Conservation (phyloP, 2,329 filamentous ascomycete species). For the Fusarium sp. region DNA sequence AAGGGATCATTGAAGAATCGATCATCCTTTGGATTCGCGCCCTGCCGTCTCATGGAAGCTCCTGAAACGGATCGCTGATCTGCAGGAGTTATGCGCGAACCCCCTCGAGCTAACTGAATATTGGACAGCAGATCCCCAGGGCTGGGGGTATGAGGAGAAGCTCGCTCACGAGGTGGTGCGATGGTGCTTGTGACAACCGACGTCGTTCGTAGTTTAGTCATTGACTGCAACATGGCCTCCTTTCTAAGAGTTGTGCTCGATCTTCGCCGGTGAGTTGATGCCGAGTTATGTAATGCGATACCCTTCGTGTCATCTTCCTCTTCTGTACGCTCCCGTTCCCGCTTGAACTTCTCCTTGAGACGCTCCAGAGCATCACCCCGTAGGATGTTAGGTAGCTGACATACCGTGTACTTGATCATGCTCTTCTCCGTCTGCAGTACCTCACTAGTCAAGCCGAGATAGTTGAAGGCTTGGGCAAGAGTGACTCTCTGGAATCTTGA, state of each 20-base stretch:
- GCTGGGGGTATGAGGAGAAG: slow-evolving; percentile 66
- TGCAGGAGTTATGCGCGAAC: slow-evolving; percentile 58
- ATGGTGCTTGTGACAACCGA: slow-evolving; percentile 59
- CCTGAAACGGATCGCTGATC: slow-evolving; percentile 36
- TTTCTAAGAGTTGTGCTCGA: slow-evolving; percentile 82
- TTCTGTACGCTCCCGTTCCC: slow-evolving; percentile 84
- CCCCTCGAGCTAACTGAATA: slow-evolving; percentile 75
- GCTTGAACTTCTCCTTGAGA: slow-evolving; percentile 91
- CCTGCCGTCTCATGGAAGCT: slow-evolving; percentile 52
- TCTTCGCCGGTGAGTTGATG: slow-evolving; percentile 73
- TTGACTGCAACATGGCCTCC: slow-evolving; percentile 81
- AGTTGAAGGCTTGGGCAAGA: slow-evolving; percentile 92
- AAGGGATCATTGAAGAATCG: slow-evolving; percentile 70
- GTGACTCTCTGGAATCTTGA: slow-evolving; percentile 96
- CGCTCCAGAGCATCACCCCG: slow-evolving; percentile 85
- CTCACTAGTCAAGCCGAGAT: slow-evolving; percentile 91
- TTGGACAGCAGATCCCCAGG: slow-evolving; percentile 86
- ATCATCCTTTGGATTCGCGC: slow-evolving; percentile 63
- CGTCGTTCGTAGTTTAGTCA: slow-evolving; percentile 61
- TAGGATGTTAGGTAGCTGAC: slow-evolving; percentile 91
- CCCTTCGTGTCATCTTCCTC: slow-evolving; percentile 86
- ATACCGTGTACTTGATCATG: slow-evolving; percentile 93
- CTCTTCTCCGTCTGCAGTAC: slow-evolving; percentile 92
- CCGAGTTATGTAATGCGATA: slow-evolving; percentile 91
- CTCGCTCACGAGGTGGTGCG: slow-evolving; percentile 58